phyloP scores from a whole-genome alignment of 768 basidiomycete genomes.

The Kwoniella dendrophila region DNA sequence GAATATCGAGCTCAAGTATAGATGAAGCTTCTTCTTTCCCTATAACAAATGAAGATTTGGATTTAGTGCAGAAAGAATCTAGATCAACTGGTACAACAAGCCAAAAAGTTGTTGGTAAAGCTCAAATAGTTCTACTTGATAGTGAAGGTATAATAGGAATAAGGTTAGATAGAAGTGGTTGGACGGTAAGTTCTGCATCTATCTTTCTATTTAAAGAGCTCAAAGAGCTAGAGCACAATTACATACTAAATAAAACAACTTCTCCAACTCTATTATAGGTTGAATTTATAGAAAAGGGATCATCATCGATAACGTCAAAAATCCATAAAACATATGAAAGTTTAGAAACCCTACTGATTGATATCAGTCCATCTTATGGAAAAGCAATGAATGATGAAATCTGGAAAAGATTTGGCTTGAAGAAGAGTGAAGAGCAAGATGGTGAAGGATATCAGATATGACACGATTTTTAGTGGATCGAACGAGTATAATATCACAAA shows the following conservation, averaged over 20 bases:
- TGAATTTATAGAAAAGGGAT: constrained; percentile 2
- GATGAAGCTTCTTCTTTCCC: constrained; percentile 7
- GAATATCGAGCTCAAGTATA: constrained; percentile 1
- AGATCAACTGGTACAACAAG: constrained; percentile 16
- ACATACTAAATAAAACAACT: neutral
- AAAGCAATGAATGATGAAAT: constrained; percentile 42
- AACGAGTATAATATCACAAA: too few relatives aligned
- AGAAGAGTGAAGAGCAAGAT: constrained; percentile 10
- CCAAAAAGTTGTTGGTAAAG: constrained; percentile 23
- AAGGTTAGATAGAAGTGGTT: constrained; percentile 38
- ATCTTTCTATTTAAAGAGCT: neutral
- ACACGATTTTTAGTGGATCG: too few relatives aligned
- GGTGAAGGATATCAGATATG: too few relatives aligned
- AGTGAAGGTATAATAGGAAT: constrained; percentile 24
- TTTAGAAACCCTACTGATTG: constrained; percentile 42
- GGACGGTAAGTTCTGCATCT: constrained; percentile 35
- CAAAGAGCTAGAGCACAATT: neutral
- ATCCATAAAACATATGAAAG: constrained; percentile 36
- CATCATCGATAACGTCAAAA: constrained; percentile 11
- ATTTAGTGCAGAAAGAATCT: constrained; percentile 5
- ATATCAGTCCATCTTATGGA: constrained; percentile 34
- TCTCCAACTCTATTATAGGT: neutral
- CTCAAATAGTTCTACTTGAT: constrained; percentile 20
- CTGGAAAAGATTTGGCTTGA: constrained; percentile 30
- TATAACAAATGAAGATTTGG: neutral